A percentile compares a stretch with the other conserved stretches of the same genome.
phyloP scores from a whole-genome alignment of 441 rosid genomes.

The Corymbia calophylla region DNA sequence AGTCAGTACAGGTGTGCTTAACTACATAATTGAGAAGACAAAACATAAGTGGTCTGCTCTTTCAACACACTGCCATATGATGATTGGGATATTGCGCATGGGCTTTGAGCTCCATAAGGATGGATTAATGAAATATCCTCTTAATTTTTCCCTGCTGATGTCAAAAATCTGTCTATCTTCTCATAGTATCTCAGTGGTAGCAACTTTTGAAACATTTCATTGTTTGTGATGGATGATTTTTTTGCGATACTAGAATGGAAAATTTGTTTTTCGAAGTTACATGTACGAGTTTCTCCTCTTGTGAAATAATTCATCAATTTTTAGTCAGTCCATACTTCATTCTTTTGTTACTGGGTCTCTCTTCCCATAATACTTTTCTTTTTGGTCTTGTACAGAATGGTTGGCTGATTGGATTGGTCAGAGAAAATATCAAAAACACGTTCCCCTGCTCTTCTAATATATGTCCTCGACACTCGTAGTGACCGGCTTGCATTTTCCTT shows the following conservation, averaged over 20 bases:
- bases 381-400: neutral
- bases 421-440: neutral
- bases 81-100: slow-evolving; percentile 12
- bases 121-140: slow-evolving; percentile 2
- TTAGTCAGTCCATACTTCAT: neutral
- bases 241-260: neutral
- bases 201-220: neutral
- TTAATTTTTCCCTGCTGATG: slow-evolving; percentile 4
- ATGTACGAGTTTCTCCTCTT: neutral
- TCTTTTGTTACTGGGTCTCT: neutral
- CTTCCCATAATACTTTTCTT: neutral
- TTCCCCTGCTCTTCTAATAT: neutral
- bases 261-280: neutral
- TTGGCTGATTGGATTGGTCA: neutral
- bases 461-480: neutral
- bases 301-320: neutral
- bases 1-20: neutral
- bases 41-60: neutral
- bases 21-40: neutral
- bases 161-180: neutral
- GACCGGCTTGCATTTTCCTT: neutral
- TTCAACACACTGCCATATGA: neutral
- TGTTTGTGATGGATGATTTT: neutral
- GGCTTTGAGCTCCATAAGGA: slow-evolving; percentile 17
- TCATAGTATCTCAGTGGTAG: neutral